These are phyloP conservation scores for Cavenderia fasciculata DNA, from an alignment of 78 protist species.

Conservation along the genomic window DNA sequence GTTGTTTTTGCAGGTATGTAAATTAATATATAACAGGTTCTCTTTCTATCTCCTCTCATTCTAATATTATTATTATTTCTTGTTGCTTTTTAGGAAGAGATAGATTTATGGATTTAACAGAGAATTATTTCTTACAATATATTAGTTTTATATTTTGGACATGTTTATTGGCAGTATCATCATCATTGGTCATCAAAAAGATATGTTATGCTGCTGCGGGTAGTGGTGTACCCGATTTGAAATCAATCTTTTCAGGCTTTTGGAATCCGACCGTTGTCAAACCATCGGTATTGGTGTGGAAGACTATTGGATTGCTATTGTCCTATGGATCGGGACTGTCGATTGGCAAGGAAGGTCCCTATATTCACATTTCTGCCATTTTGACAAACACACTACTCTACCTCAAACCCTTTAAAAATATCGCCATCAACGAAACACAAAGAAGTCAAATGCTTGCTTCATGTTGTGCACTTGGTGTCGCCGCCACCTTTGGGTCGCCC, in stretches of 20 bases:
- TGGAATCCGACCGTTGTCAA: slow-evolving; percentile 40
- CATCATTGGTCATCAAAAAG: slow-evolving; percentile 2
- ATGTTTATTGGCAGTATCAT: slow-evolving; percentile 2
- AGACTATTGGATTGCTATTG: slow-evolving; percentile 51
- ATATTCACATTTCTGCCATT: slow-evolving; percentile 65
- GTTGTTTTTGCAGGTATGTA: slow-evolving; percentile 9
- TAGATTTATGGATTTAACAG: slow-evolving; percentile 1
- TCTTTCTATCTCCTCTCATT: too few species aligned
- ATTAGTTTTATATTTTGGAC: slow-evolving; percentile 52
- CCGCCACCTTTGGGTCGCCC: slow-evolving; percentile 91
- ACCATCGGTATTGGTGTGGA: slow-evolving; percentile 43
- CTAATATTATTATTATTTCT: too few species aligned
- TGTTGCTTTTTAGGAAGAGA: background rate
- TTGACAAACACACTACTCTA: slow-evolving; percentile 46
- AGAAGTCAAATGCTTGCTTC: slow-evolving; percentile 81
- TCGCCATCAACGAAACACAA: slow-evolving; percentile 55
- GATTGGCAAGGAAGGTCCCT: slow-evolving; percentile 77
- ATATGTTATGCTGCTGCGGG: slow-evolving; percentile 53
- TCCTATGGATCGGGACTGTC: slow-evolving; percentile 83
- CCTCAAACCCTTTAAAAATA: slow-evolving; percentile 30
- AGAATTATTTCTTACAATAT: slow-evolving; percentile 31
- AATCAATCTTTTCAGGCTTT: slow-evolving; percentile 81
- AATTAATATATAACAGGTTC: too few species aligned
- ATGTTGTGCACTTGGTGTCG: slow-evolving; percentile 90
- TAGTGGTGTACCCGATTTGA: slow-evolving; percentile 89